Evolutionary conservation across 768 basidiomycete genomes (phyloP), one percentile per base, ranked within the genome.

Genomic region (Antrodiella citrinella): DNA sequence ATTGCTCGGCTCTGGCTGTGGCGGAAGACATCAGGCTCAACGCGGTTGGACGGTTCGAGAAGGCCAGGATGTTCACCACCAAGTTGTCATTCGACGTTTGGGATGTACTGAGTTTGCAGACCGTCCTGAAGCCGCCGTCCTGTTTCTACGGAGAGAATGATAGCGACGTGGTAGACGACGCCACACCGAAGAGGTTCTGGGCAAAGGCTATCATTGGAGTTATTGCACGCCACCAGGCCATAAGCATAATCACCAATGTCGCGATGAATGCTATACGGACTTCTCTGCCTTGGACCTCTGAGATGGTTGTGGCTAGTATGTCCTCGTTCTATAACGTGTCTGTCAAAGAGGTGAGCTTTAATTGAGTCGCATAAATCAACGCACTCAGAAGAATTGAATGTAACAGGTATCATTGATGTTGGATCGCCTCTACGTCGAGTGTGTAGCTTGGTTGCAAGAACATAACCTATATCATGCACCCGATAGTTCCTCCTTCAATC

Each of bases 271-370:
- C 22, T 13, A 18, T 26, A 4, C 20, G 7, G 4, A 13, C 4
- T 12, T 9, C 22, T 12, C 20, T 9, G n/a, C 15, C 12, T 11
- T 40, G 38, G 3, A 23, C 67, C 2, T 69, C 79, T 47, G 79
- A 76, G 52, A 63, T 66, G 20, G 71, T 73, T 12, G 67, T 81
- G 41, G 67, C 69, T 15, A 70, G 69, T 7, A 56, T 81, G 20
- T 81, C 81, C 3, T 71, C 72, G 7, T 80, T 81, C 59, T 76
- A 72, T 56, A 74, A 74, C 39, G 64, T 64, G 23, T 67, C 73
- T 3, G 67, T 71, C 1, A 58, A 64, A 40, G 65, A 73, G 61
- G 81, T 76, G 47, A 50, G 69, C 55, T 4, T 42, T 42, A n/a
- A n/a, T n/a, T n/a, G n/a, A n/a, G n/a, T n/a, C n/a, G n/a, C n/a